Conservation (phyloP, 148 eudicot species). For the Selenicereus undatus region DNA sequence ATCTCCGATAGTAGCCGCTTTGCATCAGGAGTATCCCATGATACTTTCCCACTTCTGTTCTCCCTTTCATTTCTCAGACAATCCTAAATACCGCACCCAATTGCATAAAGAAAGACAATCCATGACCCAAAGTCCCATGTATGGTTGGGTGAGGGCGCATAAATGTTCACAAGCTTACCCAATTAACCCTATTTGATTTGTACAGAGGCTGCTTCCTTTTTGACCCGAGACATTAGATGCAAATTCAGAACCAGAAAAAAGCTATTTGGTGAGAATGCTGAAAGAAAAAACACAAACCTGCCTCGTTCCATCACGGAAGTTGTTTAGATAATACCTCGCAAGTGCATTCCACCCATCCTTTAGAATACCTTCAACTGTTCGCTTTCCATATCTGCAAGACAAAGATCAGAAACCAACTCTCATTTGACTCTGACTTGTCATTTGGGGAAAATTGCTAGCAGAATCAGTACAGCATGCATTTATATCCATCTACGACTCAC, state of each 20-base stretch:
- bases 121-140: neutral
- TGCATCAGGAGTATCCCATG: neutral
- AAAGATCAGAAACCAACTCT: conserved; percentile 7
- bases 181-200: too few species aligned
- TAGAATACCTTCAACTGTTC: conserved; percentile 71
- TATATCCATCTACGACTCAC: neutral
- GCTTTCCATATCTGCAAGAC: conserved; percentile 63
- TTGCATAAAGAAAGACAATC: neutral
- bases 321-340: conserved; percentile 83
- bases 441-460: neutral
- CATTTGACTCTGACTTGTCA: neutral
- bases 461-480: neutral
- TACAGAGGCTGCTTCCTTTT: neutral
- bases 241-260: too few species aligned
- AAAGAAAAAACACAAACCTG: conserved; percentile 49
- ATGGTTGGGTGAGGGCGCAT: neutral
- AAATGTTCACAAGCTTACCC: neutral
- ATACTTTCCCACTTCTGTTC: neutral
- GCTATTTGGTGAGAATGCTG: neutral
- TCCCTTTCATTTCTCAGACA: neutral
- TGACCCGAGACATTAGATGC: neutral
- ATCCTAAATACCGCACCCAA: neutral
- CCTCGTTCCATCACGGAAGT: conserved; percentile 83
- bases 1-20: neutral
- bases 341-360: conserved; percentile 82